A percentile compares a stretch with the other conserved stretches of the same genome.
These are phyloP conservation scores for Penicillium waksmanii DNA, from an alignment of 495 filamentous ascomycete genomes.

Conservation along the genomic window DNA sequence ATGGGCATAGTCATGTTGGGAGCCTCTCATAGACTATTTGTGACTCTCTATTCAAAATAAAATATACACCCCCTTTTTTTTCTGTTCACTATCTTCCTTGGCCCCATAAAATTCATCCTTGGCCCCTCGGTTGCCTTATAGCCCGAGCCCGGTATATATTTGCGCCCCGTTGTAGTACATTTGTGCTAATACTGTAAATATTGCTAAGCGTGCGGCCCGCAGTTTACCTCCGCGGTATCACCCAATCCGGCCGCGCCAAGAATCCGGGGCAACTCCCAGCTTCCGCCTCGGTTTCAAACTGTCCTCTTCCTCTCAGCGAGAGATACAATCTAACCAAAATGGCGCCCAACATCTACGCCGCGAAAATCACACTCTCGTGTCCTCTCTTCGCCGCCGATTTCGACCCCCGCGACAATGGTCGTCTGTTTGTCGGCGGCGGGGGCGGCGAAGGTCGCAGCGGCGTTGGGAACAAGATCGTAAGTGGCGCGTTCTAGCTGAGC, in stretches of 20 bases:
- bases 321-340: slow-evolving; percentile 28
- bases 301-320: slow-evolving; percentile 26
- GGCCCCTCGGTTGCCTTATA: not conserved
- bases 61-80: slow-evolving; percentile 26
- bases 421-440: slow-evolving; percentile 85
- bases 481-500: slow-evolving; percentile 28
- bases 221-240: slow-evolving; percentile 11
- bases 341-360: slow-evolving; percentile 58
- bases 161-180: too few species aligned
- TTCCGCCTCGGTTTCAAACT: slow-evolving; percentile 19
- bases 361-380: slow-evolving; percentile 76
- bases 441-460: slow-evolving; percentile 85
- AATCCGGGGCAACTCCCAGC: slow-evolving; percentile 34
- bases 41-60: slow-evolving; percentile 10
- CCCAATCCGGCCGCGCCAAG: slow-evolving; percentile 35
- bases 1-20: not conserved
- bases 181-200: too few species aligned
- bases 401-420: slow-evolving; percentile 73
- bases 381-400: slow-evolving; percentile 92
- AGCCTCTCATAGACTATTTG: too few species aligned
- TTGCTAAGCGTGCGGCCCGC: not conserved
- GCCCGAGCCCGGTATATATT: too few species aligned
- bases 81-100: slow-evolving; percentile 3
- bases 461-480: slow-evolving; percentile 87
- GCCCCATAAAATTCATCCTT: not conserved